phyloP scores from a whole-genome alignment of 1,139 yeast genomes.

The Sugiyamaella castrensis region DNA sequence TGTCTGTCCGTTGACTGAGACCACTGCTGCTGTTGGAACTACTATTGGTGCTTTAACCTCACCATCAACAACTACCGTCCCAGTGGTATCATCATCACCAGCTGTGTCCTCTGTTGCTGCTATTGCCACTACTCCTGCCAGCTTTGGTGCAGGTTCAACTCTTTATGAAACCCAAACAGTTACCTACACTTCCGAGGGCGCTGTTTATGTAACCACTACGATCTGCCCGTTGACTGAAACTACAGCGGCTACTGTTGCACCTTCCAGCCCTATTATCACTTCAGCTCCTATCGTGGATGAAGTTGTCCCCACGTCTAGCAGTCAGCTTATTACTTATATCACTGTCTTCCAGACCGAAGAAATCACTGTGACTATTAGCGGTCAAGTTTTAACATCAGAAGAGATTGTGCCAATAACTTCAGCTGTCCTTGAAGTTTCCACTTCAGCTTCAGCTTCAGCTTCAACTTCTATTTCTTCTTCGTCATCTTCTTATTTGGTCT shows the following conservation, averaged over 20 bases:
- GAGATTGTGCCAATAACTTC: conserved; percentile 9
- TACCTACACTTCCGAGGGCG: conserved; percentile 3
- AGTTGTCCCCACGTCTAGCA: too few relatives aligned
- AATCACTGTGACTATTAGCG: conserved; percentile 7
- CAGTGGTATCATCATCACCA: not conserved
- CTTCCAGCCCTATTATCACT: not conserved
- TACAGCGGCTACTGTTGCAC: conserved; percentile 2
- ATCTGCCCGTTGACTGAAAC: conserved; percentile 8
- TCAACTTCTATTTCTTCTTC: conserved; percentile 5
- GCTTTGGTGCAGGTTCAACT: not conserved
- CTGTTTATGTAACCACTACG: conserved; percentile 3
- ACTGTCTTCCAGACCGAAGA: conserved; percentile 8
- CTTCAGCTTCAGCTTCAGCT: not conserved
- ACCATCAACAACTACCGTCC: not conserved
- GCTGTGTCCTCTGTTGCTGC: conserved; percentile 9
- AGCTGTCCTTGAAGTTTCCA: conserved; percentile 1
- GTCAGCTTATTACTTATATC: too few relatives aligned
- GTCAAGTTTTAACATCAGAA: conserved; percentile 10
- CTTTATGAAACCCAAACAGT: conserved; percentile 1
- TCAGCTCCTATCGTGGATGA: conserved; percentile 2
- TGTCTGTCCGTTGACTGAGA: not conserved
- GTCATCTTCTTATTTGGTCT: not conserved
- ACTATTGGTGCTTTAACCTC: conserved; percentile 2
- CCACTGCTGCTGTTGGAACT: conserved; percentile 6
- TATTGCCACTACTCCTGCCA: conserved; percentile 1